Conservation (phyloP, 2,329 filamentous ascomycete genomes). For the Cephalotrichum gorgonifer region DNA sequence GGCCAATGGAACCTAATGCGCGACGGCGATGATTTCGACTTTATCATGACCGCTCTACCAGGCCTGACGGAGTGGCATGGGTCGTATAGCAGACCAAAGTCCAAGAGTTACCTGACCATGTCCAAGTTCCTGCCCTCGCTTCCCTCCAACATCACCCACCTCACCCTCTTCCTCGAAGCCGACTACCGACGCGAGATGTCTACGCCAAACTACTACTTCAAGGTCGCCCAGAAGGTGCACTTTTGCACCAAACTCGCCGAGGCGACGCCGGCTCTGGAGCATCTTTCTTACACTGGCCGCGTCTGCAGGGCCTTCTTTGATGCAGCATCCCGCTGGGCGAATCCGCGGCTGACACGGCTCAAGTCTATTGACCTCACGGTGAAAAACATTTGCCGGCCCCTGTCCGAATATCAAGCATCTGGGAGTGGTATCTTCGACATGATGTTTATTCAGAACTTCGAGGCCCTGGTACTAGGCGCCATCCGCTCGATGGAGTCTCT, state of each 20-base stretch:
- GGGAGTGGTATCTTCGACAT: conserved; percentile 63
- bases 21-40: conserved; percentile 49
- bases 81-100: conserved; percentile 62
- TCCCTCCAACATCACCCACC: conserved; percentile 46
- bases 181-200: conserved; percentile 57
- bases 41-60: conserved; percentile 52
- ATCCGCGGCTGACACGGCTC: conserved; percentile 39
- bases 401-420: conserved; percentile 46
- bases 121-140: conserved; percentile 47
- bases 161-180: conserved; percentile 61
- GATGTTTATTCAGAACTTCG: conserved; percentile 62
- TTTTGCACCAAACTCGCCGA: conserved; percentile 55
- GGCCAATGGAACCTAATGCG: conserved; percentile 61
- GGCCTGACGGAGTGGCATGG: conserved; percentile 53
- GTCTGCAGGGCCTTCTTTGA: conserved; percentile 62
- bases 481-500: conserved; percentile 50
- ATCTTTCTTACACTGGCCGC: conserved; percentile 62
- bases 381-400: conserved; percentile 60
- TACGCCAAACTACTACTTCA: conserved; percentile 50
- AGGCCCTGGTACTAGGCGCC: conserved; percentile 54
- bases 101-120: conserved; percentile 63
- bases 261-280: conserved; percentile 51
- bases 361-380: conserved; percentile 62
- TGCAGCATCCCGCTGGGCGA: conserved; percentile 36
- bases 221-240: conserved; percentile 49